Conservation (phyloP, 2,329 filamentous ascomycete species). For the Stagonosporopsis vannaccii region DNA sequence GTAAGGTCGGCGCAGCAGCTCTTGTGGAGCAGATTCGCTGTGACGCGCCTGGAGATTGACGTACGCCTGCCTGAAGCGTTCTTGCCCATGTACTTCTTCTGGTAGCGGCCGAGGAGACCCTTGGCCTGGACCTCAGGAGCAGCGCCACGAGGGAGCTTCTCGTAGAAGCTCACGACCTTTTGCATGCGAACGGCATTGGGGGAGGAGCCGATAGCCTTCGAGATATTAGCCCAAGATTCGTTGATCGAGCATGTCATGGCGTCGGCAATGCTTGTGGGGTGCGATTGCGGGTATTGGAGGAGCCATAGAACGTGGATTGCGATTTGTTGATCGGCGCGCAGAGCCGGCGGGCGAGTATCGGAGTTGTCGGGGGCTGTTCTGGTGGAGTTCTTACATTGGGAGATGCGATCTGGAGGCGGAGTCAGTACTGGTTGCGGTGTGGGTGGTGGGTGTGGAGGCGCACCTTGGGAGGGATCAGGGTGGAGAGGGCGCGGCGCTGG, state of each 20-base stretch:
- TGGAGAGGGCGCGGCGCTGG: constrained; percentile 89
- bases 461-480: constrained; percentile 99
- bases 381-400: constrained; percentile 72
- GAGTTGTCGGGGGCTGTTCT: constrained; percentile 15
- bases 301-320: not conserved
- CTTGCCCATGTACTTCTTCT: constrained; percentile 89
- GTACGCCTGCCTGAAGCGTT: constrained; percentile 88
- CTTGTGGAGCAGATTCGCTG: not conserved
- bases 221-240: constrained; percentile 28
- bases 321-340: constrained; percentile 2
- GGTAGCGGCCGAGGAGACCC: constrained; percentile 87
- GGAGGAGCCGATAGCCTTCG: constrained; percentile 88
- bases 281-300: not conserved
- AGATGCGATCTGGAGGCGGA: constrained; percentile 72
- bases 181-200: constrained; percentile 98
- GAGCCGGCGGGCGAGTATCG: constrained; percentile 3
- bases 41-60: constrained; percentile 50
- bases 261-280: not conserved
- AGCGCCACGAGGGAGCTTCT: constrained; percentile 92
- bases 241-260: not conserved
- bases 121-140: constrained; percentile 83
- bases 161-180: constrained; percentile 97
- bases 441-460: constrained; percentile 36
- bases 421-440: constrained; percentile 47
- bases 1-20: not conserved